Percentiles rank a stretch among this genome's conserved stretches.
Conservation (phyloP, 2,329 filamentous ascomycete species). For the Hymenotorrendiella dingleyae region DNA sequence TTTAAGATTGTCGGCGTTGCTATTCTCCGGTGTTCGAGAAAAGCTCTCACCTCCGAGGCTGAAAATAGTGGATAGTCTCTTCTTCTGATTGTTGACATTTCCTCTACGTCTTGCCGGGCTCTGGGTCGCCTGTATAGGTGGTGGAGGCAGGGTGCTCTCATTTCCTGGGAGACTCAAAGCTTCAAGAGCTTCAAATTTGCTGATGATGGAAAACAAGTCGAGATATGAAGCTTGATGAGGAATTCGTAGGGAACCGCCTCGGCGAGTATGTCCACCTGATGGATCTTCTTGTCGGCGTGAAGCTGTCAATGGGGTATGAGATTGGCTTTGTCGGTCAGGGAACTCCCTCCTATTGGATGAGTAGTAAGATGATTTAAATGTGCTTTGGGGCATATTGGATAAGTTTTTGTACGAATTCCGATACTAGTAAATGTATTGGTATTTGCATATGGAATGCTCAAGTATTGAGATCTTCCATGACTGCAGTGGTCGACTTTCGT, state of each 20-base stretch:
- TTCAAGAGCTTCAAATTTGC: conserved; percentile 27
- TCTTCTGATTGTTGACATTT: conserved; percentile 2
- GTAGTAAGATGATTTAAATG: background rate
- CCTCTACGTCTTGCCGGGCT: conserved; percentile 4
- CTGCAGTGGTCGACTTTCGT: no score
- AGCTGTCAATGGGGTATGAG: background rate
- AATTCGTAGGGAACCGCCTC: background rate
- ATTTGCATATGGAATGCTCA: no score
- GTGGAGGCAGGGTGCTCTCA: conserved; percentile 13
- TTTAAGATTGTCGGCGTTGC: background rate
- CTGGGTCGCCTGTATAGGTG: conserved; percentile 14
- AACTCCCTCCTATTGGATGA: background rate
- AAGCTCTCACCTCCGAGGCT: conserved; percentile 8
- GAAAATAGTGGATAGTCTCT: conserved; percentile 17
- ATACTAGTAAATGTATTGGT: no score
- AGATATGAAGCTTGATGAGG: conserved; percentile 10
- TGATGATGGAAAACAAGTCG: conserved; percentile 21
- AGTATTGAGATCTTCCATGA: no score
- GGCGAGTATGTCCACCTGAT: background rate
- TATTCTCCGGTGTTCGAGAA: background rate
- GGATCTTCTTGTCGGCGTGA: no score
- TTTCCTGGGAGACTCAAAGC: conserved; percentile 17
- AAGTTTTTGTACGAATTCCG: no score
- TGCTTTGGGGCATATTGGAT: background rate
- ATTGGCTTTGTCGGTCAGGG: background rate